Base-by-base conservation (phyloP, 208 protist species). In the Leishmania gerbilli region DNA sequence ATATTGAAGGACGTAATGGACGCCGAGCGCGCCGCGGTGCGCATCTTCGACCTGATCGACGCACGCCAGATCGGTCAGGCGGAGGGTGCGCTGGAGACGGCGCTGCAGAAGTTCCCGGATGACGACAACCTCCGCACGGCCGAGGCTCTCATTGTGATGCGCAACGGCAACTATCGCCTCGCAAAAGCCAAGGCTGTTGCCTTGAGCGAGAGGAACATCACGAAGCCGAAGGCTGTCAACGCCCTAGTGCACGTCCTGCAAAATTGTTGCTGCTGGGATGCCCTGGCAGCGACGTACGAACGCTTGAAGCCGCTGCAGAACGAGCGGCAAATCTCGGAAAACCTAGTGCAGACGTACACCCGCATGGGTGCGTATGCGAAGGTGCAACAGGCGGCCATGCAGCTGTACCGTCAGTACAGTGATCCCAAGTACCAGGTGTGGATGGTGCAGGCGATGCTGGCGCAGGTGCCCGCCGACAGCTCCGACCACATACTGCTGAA, bases 391-490 rank as follows among this genome's bases (percentile, higher is more conserved):
- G 88, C 74, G 9, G 90, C 94, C 17, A 88, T 86, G 45, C 87
- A 90, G 74, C 88, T 96, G 17, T 88, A 93, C 75, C 91, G 90
- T 21, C 82, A 87, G 77, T 90, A 90, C 87, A 88, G 68, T 45
- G 85, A 94, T 78, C 83, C 87, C 42, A 88, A 90, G 49, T 94
- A 97, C 82, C 92, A 94, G 64, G 88, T 95, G 74, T 97, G 95
- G 93, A 84, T 90, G 64, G 91, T 97, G 76, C 91, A 96, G 88
- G 90, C 90, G 34, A 93, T 88, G 77, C 86, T 96, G 49, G 91
- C 86, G 11, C 95, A 95, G 81, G 91, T 96, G 68, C 92, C 92
- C n/a, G 74, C 74, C 6, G 91, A 89, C 76, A 88, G 83, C 78
- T 89, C 71, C 37, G 91, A 95, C 76, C 85, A 95, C 85, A 77